Conservation (phyloP, 148 eudicot genomes). For the Simmondsia chinensis region DNA sequence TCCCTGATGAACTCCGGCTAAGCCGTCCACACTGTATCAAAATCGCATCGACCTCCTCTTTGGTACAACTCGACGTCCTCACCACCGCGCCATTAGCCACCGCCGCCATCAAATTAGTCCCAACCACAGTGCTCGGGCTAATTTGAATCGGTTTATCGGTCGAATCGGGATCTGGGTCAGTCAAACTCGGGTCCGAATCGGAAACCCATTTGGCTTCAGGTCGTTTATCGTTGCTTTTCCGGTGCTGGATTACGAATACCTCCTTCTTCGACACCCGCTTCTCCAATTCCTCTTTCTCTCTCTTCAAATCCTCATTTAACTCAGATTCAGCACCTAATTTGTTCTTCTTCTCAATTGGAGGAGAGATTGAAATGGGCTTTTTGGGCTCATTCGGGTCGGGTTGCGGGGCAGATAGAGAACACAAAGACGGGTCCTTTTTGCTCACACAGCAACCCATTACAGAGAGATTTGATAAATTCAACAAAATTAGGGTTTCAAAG, state of each 20-base stretch:
- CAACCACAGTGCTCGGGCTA: slow-evolving; percentile 1
- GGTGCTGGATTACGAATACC: slow-evolving; percentile 48
- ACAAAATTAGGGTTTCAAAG: too few species aligned
- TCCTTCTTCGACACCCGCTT: slow-evolving; percentile 32
- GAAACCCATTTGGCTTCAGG: slow-evolving; percentile 16
- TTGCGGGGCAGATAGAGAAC: slow-evolving; percentile 14
- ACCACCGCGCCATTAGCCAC: slow-evolving; percentile 27
- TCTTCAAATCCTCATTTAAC: neutral
- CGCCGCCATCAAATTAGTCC: slow-evolving; percentile 16
- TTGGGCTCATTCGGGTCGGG: slow-evolving; percentile 5
- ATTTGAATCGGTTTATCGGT: slow-evolving; percentile 1
- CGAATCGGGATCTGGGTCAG: slow-evolving; percentile 2
- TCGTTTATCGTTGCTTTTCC: slow-evolving; percentile 49
- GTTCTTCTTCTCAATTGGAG: neutral
- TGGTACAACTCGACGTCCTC: slow-evolving; percentile 88
- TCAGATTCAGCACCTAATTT: neutral
- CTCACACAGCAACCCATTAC: slow-evolving; percentile 87
- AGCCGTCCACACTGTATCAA: slow-evolving; percentile 86
- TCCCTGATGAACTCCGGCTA: slow-evolving; percentile 73
- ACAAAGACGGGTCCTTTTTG: slow-evolving; percentile 35
- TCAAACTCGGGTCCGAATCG: neutral
- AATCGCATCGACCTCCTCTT: slow-evolving; percentile 87
- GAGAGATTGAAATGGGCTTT: neutral
- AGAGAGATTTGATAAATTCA: too few species aligned
- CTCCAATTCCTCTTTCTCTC: slow-evolving; percentile 4